These are phyloP conservation scores for Podochytrium sp. DNA, from an alignment of 192 early-diverging fungal species.

Conservation along the genomic window DNA sequence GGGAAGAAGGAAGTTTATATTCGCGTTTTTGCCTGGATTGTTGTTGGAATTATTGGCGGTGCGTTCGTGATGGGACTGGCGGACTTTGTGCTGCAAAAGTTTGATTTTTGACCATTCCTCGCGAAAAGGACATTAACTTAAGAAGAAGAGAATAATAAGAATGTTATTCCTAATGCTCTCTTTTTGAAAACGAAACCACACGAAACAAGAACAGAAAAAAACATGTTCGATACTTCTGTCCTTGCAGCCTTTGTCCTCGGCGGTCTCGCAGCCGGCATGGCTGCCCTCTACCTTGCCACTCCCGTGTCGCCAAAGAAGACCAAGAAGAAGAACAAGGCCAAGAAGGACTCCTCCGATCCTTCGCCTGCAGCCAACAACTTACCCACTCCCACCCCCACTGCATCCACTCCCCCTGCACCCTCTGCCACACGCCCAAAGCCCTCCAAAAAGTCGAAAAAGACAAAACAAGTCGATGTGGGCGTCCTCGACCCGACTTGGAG, in stretches of 20 bases:
- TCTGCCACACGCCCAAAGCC: background rate
- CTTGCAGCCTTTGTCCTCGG: slow-evolving; percentile 14
- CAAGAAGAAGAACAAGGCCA: background rate
- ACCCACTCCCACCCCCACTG: background rate
- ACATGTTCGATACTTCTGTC: background rate
- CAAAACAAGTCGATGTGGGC: background rate
- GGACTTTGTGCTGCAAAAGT: background rate
- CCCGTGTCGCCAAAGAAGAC: background rate
- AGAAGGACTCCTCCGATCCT: too few relatives aligned
- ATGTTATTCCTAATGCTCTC: too few relatives aligned
- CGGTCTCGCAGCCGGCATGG: background rate
- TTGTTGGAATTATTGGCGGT: slow-evolving; percentile 18
- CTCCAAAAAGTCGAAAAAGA: background rate
- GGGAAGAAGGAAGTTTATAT: slow-evolving; percentile 2
- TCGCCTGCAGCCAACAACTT: background rate
- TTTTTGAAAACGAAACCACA: background rate
- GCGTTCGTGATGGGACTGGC: slow-evolving; percentile 9
- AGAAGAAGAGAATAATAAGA: too few relatives aligned
- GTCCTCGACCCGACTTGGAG: too few relatives aligned
- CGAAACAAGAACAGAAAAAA: background rate
- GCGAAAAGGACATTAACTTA: too few relatives aligned
- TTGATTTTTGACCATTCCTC: slow-evolving; percentile 11
- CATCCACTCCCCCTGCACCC: background rate
- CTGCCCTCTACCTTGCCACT: background rate
- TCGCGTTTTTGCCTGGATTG: slow-evolving; percentile 24